Conservation (phyloP, 495 filamentous ascomycete species). For the Trichoderma reesei region DNA sequence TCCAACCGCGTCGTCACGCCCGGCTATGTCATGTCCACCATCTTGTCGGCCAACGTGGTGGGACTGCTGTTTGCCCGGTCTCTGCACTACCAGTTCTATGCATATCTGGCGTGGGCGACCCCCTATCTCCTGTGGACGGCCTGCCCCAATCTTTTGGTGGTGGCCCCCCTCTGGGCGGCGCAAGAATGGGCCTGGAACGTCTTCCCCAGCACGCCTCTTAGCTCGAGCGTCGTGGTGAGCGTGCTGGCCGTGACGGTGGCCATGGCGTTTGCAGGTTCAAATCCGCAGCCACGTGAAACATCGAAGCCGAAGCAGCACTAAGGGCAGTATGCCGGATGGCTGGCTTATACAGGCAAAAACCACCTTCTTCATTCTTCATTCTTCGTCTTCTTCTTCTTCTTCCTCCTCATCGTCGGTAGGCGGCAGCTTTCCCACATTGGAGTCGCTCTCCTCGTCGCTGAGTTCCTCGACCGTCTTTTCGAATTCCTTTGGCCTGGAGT, state of each 20-base stretch:
- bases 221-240: slow-evolving; percentile 68
- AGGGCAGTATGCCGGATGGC: neutral
- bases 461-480: slow-evolving; percentile 47
- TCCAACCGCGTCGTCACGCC: slow-evolving; percentile 50
- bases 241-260: slow-evolving; percentile 56
- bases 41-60: slow-evolving; percentile 71
- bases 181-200: slow-evolving; percentile 98
- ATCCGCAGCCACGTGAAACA: neutral
- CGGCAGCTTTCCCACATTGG: slow-evolving; percentile 72
- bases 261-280: slow-evolving; percentile 47
- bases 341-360: neutral
- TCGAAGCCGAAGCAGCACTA: slow-evolving; percentile 16
- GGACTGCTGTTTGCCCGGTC: slow-evolving; percentile 86
- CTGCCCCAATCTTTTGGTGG: slow-evolving; percentile 60
- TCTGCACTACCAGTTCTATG: slow-evolving; percentile 95
- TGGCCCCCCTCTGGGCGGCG: slow-evolving; percentile 63
- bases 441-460: slow-evolving; percentile 64
- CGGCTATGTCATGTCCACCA: slow-evolving; percentile 63
- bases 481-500: slow-evolving; percentile 69
- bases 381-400: slow-evolving; percentile 13
- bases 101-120: slow-evolving; percentile 83
- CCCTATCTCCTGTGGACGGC: slow-evolving; percentile 85
- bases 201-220: slow-evolving; percentile 77
- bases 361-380: too few relatives aligned
- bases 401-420: slow-evolving; percentile 55